Evolutionary conservation across 495 filamentous ascomycete species (phyloP), one percentile per base, ranked within the genome.

Genomic region (Saxophila tyrrhenica): DNA sequence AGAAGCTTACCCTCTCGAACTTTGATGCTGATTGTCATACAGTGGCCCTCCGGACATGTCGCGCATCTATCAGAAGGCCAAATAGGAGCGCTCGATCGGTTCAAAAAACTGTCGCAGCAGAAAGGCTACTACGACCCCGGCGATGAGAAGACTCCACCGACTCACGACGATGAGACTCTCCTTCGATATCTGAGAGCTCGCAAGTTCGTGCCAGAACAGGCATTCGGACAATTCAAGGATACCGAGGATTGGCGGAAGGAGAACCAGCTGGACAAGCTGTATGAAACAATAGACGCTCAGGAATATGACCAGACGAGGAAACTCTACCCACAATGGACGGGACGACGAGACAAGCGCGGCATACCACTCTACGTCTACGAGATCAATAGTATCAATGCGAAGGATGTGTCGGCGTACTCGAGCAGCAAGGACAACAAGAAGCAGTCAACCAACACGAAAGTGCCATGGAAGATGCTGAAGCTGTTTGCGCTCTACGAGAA

Each of bases 281-380:
- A 69, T 56, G 59, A 67, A 25, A 72, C 62, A 19, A 72, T 72
- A 16, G 86, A 89, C 52, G 69, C 89, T 25, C 77, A 88, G 7
- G 86, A 86, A 25, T 95, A 90, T 67, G 85, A 92, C 62, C 73
- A 84, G 54, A 80, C 84, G 10, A 74, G 88, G 47, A 72, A 81
- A 57, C 76, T 94, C 84, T 94, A 95, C 65, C 89, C 89, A 16
- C 88, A 92, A 79, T 95, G 88, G 83, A 91, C 87, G 24, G 89
- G 89, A 17, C 81, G 86, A 59, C 77, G 88, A 54, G 89, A 94
- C 69, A 84, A 80, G 63, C 84, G 87, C 61, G 89, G 89, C 54
- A 91, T 94, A 60, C 89, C 89, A 1, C 73, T 95, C 57, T 94
- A 90, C 66, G 79, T 95, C 46, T 95, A 83, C 70, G 84, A 91